These are phyloP conservation scores for Fusarium transvaalense DNA, from an alignment of 2,329 filamentous ascomycete species.

Conservation along the genomic window DNA sequence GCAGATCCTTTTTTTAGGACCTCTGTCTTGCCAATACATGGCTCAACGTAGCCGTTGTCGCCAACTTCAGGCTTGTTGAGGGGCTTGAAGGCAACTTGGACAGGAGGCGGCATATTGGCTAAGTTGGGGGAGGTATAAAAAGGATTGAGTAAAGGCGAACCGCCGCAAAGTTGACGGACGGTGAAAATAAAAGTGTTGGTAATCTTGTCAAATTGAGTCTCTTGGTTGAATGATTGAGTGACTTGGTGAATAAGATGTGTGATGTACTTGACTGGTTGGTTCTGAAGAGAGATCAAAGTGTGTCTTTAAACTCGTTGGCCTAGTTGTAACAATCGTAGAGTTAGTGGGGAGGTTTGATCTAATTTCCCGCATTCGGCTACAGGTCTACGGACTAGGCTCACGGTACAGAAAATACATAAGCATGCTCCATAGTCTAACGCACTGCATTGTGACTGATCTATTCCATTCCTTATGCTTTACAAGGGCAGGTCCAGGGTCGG, in stretches of 20 bases:
- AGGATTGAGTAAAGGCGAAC: neutral
- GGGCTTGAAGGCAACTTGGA: conserved; percentile 44
- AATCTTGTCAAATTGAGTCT: fast-evolving
- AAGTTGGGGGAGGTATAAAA: too few species aligned
- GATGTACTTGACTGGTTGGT: neutral
- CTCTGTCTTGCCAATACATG: conserved; percentile 35
- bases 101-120: conserved; percentile 34
- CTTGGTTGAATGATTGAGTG: neutral
- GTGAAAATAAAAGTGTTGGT: neutral
- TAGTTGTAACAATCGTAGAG: neutral
- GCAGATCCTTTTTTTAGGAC: conserved; percentile 38
- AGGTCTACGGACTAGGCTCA: fast-evolving
- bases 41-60: conserved; percentile 39
- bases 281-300: neutral
- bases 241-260: neutral
- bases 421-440: fast-evolving
- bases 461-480: neutral
- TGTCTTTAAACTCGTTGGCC: conserved; percentile 19
- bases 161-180: neutral
- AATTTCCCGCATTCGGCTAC: neutral
- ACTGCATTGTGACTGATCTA: neutral
- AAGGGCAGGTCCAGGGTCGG: neutral
- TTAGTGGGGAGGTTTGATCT: neutral
- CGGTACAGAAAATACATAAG: neutral
- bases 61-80: conserved; percentile 39